These are phyloP conservation scores for Scytalidium sp. DNA, from an alignment of 2,329 filamentous ascomycete species.

Conservation along the genomic window DNA sequence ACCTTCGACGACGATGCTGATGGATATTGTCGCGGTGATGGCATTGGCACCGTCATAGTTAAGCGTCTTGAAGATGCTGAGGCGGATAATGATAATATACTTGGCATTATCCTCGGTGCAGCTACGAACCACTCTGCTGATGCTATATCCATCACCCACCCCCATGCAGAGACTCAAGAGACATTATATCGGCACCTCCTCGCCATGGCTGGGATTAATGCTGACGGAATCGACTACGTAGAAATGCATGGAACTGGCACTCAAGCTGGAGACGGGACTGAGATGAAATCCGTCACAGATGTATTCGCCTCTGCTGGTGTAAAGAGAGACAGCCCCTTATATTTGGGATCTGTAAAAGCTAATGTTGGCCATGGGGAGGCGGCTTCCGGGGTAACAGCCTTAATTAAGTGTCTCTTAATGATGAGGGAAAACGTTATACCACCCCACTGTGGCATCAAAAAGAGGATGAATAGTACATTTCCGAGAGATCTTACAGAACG, in stretches of 20 bases:
- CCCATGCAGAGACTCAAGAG: constrained; percentile 74
- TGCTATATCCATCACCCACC: constrained; percentile 79
- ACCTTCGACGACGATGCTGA: constrained; percentile 45
- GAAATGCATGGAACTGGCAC: constrained; percentile 91
- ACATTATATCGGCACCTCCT: constrained; percentile 70
- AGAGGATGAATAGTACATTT: constrained; percentile 30
- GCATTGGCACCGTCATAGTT: constrained; percentile 43
- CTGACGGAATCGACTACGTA: constrained; percentile 75
- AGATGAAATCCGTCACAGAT: constrained; percentile 74
- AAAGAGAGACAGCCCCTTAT: constrained; percentile 48
- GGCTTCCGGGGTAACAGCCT: constrained; percentile 28
- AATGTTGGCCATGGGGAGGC: constrained; percentile 33
- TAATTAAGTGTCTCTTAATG: constrained; percentile 31
- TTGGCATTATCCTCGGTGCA: constrained; percentile 61
- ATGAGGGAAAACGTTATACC: constrained; percentile 27
- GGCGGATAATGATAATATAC: constrained; percentile 46
- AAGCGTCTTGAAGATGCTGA: constrained; percentile 48
- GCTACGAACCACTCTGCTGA: constrained; percentile 81
- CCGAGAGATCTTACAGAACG: constrained; percentile 33
- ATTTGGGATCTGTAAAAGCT: constrained; percentile 31
- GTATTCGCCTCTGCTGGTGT: constrained; percentile 55
- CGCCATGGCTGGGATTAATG: constrained; percentile 70
- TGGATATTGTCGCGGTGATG: constrained; percentile 53
- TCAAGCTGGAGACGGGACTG: constrained; percentile 77
- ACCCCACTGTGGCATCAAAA: constrained; percentile 27